phyloP scores from a whole-genome alignment of 805 yeast species.

The Kuraishia molischiana region DNA sequence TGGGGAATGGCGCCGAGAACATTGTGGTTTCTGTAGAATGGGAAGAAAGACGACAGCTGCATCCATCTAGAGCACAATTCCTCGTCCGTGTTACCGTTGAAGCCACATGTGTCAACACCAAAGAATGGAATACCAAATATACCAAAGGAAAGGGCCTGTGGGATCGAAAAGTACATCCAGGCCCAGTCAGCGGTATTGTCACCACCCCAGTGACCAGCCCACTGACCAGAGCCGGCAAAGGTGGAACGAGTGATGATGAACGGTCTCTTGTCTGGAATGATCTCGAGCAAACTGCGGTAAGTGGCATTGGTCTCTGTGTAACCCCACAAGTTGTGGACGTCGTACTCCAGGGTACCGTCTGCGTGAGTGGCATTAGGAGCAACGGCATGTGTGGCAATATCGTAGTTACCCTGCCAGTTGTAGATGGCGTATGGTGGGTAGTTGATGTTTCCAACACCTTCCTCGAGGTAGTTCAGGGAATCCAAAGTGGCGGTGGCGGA shows the following conservation, averaged over 20 bases:
- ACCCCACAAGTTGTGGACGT: slow-evolving; percentile 18
- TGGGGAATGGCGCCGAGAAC: slow-evolving; percentile 15
- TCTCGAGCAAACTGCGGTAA: slow-evolving; percentile 1
- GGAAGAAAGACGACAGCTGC: slow-evolving; percentile 24
- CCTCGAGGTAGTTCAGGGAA: slow-evolving; percentile 11
- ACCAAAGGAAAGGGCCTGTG: slow-evolving; percentile 14
- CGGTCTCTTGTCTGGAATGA: slow-evolving; percentile 12
- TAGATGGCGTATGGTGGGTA: slow-evolving; percentile 25
- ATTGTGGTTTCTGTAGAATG: slow-evolving; percentile 24
- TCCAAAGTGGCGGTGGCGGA: slow-evolving; percentile 3
- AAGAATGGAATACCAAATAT: slow-evolving; percentile 17
- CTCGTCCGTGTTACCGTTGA: slow-evolving; percentile 5
- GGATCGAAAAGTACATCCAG: slow-evolving; percentile 16
- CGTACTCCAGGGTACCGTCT: slow-evolving; percentile 20
- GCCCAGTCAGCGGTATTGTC: slow-evolving; percentile 14
- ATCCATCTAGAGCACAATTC: slow-evolving; percentile 23
- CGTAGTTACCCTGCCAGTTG: slow-evolving; percentile 12
- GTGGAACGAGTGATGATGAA: slow-evolving; percentile 16
- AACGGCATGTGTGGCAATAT: slow-evolving; percentile 11
- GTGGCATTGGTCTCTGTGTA: slow-evolving; percentile 10
- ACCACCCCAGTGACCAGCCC: slow-evolving; percentile 19
- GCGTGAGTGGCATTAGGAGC: slow-evolving; percentile 20
- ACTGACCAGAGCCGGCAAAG: slow-evolving; percentile 15
- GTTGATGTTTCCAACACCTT: slow-evolving; percentile 17
- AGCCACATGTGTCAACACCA: slow-evolving; percentile 15